These are phyloP conservation scores for Penicillium sp. DNA, from an alignment of 2,329 filamentous ascomycete species.

Conservation along the genomic window DNA sequence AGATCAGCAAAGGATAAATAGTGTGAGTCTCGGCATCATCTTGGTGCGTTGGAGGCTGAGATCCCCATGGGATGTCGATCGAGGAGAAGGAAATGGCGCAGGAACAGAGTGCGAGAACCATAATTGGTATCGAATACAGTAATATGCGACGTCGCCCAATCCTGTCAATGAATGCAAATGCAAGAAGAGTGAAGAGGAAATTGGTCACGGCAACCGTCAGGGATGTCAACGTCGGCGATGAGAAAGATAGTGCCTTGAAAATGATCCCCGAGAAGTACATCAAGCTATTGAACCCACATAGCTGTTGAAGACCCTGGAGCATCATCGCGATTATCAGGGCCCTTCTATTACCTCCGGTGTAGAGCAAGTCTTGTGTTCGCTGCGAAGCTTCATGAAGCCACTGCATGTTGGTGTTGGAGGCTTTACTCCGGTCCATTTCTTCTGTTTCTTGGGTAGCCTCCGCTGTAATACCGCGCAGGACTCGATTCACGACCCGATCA, in stretches of 20 bases:
- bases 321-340: slow-evolving; percentile 83
- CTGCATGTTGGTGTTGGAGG: slow-evolving; percentile 11
- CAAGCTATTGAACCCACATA: slow-evolving; percentile 86
- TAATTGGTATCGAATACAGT: slow-evolving; percentile 79
- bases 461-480: slow-evolving; percentile 68
- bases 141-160: slow-evolving; percentile 78
- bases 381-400: slow-evolving; percentile 30
- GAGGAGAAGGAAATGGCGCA: slow-evolving; percentile 72
- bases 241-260: slow-evolving; percentile 74
- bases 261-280: slow-evolving; percentile 92
- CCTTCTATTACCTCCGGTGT: slow-evolving; percentile 55
- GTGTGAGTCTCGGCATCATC: slow-evolving; percentile 22
- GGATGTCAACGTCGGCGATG: slow-evolving; percentile 75
- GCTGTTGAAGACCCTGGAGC: slow-evolving; percentile 82
- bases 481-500: slow-evolving; percentile 53
- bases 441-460: slow-evolving; percentile 73
- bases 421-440: slow-evolving; percentile 29
- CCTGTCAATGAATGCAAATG: slow-evolving; percentile 74
- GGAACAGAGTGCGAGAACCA: slow-evolving; percentile 70
- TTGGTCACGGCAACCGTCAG: slow-evolving; percentile 81
- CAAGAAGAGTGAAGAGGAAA: slow-evolving; percentile 74
- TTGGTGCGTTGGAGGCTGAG: slow-evolving; percentile 17
- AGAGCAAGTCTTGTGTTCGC: slow-evolving; percentile 33
- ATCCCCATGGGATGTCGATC: slow-evolving; percentile 49
- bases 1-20: slow-evolving; percentile 55